Evolutionary conservation across 305 asterid genomes (phyloP), one percentile per base, ranked within the genome.

Genomic region (Coffea humblotiana): DNA sequence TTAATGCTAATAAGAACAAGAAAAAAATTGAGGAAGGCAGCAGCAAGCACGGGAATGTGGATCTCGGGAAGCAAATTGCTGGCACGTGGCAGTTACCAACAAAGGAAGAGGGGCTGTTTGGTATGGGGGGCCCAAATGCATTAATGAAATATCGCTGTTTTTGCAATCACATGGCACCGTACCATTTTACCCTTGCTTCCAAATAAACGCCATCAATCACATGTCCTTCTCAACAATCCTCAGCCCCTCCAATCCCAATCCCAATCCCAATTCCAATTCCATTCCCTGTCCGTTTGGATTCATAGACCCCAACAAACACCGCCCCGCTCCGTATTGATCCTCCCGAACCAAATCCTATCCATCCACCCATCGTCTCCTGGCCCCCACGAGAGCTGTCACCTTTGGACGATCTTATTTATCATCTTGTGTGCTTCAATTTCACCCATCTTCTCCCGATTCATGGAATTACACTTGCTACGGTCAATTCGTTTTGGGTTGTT

Each of bases 401-500:
- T 48, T 89, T 88, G 94, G 92, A 90, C 91, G 75, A 82, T 85
- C 85, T 84, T 76, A 79, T 85, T 89, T 87, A 89, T 81, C 87
- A 27, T 83, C 78, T 85, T 76, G 21, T 71, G 60, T 49, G 3
- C 7, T 32, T 29, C 15, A 19, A 13, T 58, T 74, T 74, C 69
- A 13, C 37, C 1, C 69, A 4, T 0, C 12, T 23, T 58, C 6
- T 3, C n/a, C 14, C 32, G 32, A 4, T 43, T n/a, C 2, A 1
- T 23, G 32, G 7, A 71, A 45, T 47, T 45, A 10, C 23, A 19
- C 11, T 32, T 32, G 35, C 11, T 66, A 66, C 8, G 71, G 71
- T 32, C 23, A 13, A 29, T 13, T 13, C 32, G 5, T 29, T 4
- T 66, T 40, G 43, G 43, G 78, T 75, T 75, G 45, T 35, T 58